phyloP scores from a whole-genome alignment of 2,329 filamentous ascomycete species.

The Trichoderma citrinoviride region DNA sequence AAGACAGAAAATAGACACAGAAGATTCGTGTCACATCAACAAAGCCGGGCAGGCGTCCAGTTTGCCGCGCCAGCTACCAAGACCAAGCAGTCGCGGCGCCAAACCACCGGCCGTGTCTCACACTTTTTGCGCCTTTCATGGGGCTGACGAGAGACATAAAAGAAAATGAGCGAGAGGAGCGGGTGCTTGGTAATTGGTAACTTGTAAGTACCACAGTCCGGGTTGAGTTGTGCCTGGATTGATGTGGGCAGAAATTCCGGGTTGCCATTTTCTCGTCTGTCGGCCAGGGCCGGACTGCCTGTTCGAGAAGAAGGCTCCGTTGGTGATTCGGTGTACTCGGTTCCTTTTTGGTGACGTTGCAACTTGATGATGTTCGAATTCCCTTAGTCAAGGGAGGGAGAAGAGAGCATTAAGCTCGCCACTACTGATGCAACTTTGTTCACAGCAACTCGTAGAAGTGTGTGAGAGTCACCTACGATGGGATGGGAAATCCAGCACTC shows the following conservation, averaged over 20 bases:
- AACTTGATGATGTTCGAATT: too few relatives aligned
- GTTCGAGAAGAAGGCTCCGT: not conserved
- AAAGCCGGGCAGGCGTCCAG: too few relatives aligned
- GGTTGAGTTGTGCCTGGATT: not conserved
- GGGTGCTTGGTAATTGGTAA: too few relatives aligned
- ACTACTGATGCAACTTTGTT: not conserved
- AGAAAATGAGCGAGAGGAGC: too few relatives aligned
- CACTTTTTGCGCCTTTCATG: too few relatives aligned
- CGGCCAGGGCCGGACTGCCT: conserved; percentile 14
- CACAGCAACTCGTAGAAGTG: not conserved
- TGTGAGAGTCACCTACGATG: not conserved
- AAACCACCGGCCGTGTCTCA: too few relatives aligned
- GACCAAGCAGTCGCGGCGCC: too few relatives aligned
- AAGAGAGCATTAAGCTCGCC: not conserved
- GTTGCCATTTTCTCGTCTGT: not conserved
- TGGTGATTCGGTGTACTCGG: not conserved
- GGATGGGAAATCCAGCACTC: not conserved
- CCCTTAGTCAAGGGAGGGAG: not conserved
- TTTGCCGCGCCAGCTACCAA: too few relatives aligned
- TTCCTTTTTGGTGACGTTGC: not conserved
- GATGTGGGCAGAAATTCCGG: not conserved
- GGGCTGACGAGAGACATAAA: too few relatives aligned
- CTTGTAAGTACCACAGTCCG: too few relatives aligned
- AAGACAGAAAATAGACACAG: too few relatives aligned
- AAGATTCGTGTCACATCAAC: too few relatives aligned